phyloP scores from a whole-genome alignment of 2,329 filamentous ascomycete genomes.

The Berkeleyomyces rouxiae region DNA sequence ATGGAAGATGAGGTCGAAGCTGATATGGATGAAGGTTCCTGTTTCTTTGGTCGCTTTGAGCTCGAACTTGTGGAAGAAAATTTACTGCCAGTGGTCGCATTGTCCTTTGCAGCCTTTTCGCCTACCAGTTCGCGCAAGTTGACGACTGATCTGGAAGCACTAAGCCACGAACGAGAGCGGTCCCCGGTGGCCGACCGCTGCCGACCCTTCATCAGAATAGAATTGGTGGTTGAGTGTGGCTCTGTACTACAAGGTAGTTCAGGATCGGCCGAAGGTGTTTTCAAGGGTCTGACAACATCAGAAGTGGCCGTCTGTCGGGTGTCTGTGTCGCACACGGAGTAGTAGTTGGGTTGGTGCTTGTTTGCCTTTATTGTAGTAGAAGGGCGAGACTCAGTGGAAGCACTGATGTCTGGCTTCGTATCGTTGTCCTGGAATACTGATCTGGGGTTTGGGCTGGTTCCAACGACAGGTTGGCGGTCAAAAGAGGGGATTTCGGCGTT shows the following conservation, averaged over 20 bases:
- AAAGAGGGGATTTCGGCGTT: constrained; percentile 37
- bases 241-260: constrained; percentile 2
- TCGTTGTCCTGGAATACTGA: neutral
- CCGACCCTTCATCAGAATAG: constrained; percentile 18
- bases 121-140: constrained; percentile 21
- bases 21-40: neutral
- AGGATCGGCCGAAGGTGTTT: neutral
- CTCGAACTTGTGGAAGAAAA: constrained; percentile 3
- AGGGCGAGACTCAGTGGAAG: neutral
- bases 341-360: neutral
- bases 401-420: neutral
- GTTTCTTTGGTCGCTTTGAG: constrained; percentile 6
- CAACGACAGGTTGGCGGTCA: constrained; percentile 32
- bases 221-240: constrained; percentile 8
- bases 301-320: neutral
- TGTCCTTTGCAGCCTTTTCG: constrained; percentile 15
- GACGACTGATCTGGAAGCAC: constrained; percentile 27
- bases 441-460: constrained; percentile 25
- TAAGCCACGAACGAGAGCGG: constrained; percentile 36
- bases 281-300: constrained; percentile 9
- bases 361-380: neutral
- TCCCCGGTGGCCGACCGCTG: constrained; percentile 33
- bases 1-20: neutral
- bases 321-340: neutral
- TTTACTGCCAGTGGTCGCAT: neutral